Evolutionary conservation across 1,284 basidiomycete genomes (phyloP).

Genomic region (Ustilago shanxiensis): DNA sequence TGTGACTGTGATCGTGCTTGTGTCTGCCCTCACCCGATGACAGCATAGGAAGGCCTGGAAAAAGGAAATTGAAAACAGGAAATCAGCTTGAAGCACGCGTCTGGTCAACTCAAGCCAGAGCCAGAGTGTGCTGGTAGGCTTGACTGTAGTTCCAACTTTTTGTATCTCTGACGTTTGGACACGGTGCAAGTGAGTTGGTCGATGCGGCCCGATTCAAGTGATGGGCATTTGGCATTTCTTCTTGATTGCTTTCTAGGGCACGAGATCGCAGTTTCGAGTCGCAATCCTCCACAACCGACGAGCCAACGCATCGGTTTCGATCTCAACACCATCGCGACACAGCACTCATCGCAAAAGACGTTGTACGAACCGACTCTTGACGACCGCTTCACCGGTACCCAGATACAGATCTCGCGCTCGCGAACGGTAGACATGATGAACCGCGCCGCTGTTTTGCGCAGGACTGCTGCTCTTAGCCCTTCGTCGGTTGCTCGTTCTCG

Average conservation of each 20-base stretch:
- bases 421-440: slow-evolving; percentile 40
- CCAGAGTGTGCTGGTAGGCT: too few species aligned
- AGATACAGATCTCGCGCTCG: slow-evolving; percentile 6
- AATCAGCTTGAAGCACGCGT: not conserved
- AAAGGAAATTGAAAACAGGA: too few species aligned
- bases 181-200: slow-evolving; percentile 4
- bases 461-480: slow-evolving; percentile 32
- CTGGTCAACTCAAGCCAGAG: not conserved
- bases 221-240: slow-evolving; percentile 25
- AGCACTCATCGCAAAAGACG: slow-evolving; percentile 3
- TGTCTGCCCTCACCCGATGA: not conserved
- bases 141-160: slow-evolving; percentile 4
- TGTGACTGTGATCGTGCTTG: slow-evolving; percentile 16
- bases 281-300: slow-evolving; percentile 35
- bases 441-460: slow-evolving; percentile 48
- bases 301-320: not conserved
- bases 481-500: slow-evolving; percentile 27
- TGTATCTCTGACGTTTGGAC: not conserved
- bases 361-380: not conserved
- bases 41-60: slow-evolving; percentile 8
- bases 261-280: slow-evolving; percentile 5
- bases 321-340: not conserved
- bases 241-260: slow-evolving; percentile 1
- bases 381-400: not conserved
- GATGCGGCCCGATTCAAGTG: slow-evolving; percentile 21